These are phyloP conservation scores for Incumbomyces lentus DNA, from an alignment of 2,329 filamentous ascomycete species.

Conservation along the genomic window DNA sequence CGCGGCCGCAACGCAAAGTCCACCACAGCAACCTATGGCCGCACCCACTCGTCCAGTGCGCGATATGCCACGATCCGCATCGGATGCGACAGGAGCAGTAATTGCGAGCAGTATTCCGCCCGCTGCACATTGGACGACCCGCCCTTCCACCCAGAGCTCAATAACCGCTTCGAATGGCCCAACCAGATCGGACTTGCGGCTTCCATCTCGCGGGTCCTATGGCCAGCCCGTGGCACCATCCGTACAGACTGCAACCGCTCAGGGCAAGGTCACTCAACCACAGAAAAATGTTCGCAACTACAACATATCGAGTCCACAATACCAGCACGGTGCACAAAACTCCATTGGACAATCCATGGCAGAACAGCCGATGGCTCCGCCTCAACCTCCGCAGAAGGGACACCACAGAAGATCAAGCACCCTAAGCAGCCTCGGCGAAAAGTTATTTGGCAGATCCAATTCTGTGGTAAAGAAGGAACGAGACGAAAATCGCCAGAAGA, in stretches of 20 bases:
- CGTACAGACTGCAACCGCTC: conserved; percentile 76
- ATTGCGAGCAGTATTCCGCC: conserved; percentile 26
- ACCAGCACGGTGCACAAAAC: conserved; percentile 42
- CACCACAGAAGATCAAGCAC: conserved; percentile 61
- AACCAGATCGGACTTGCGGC: conserved; percentile 35
- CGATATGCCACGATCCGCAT: conserved; percentile 43
- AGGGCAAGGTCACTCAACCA: conserved; percentile 82
- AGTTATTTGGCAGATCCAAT: conserved; percentile 71
- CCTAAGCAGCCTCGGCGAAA: conserved; percentile 72
- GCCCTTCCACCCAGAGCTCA: conserved; percentile 75
- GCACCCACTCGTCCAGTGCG: conserved; percentile 35
- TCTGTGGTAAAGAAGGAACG: conserved; percentile 38
- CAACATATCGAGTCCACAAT: conserved; percentile 55
- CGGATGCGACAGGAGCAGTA: conserved; percentile 48
- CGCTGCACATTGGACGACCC: conserved; percentile 29
- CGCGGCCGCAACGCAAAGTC: background rate
- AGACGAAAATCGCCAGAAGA: conserved; percentile 31
- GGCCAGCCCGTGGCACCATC: conserved; percentile 79
- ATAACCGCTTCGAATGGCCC: conserved; percentile 52
- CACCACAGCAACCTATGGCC: background rate
- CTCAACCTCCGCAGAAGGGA: conserved; percentile 27
- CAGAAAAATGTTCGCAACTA: conserved; percentile 53
- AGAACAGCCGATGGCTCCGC: conserved; percentile 49
- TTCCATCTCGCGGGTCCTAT: conserved; percentile 71
- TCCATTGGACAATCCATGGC: conserved; percentile 48